These are phyloP conservation scores for Solanum dulcamara DNA, from an alignment of 257 asterid species.

Conservation along the genomic window DNA sequence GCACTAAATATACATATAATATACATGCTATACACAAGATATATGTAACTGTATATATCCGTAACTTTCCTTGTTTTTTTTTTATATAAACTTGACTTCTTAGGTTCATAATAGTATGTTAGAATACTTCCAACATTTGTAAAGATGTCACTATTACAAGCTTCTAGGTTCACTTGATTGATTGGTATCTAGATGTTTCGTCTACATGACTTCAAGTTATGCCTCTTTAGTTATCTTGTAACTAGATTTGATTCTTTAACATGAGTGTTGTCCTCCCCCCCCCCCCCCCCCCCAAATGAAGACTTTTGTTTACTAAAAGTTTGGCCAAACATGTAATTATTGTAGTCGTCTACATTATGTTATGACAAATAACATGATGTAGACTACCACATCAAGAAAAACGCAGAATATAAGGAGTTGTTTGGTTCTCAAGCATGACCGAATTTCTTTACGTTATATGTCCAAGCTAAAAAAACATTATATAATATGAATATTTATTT, in stretches of 20 bases:
- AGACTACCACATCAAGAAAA: not conserved
- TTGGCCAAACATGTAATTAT: not conserved
- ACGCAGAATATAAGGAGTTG: not conserved
- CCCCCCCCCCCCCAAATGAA: too few species aligned
- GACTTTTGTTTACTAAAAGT: not conserved
- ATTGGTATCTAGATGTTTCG: not conserved
- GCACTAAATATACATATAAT: too few species aligned
- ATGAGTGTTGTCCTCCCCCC: not conserved
- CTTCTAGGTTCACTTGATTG: not conserved
- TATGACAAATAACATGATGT: not conserved
- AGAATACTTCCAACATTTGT: not conserved
- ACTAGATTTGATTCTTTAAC: not conserved
- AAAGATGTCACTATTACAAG: not conserved
- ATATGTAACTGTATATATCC: fast-evolving
- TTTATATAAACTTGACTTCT: not conserved
- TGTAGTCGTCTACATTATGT: not conserved
- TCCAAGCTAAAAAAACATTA: not conserved
- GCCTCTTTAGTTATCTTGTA: not conserved
- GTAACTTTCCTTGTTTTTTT: not conserved
- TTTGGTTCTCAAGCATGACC: not conserved
- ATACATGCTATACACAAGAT: too few species aligned
- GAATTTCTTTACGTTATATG: not conserved
- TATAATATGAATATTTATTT: too few species aligned
- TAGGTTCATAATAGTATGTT: not conserved
- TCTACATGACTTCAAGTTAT: not conserved